Conservation (phyloP, 1,284 basidiomycete genomes). For the Ustilago shanxiensis region DNA sequence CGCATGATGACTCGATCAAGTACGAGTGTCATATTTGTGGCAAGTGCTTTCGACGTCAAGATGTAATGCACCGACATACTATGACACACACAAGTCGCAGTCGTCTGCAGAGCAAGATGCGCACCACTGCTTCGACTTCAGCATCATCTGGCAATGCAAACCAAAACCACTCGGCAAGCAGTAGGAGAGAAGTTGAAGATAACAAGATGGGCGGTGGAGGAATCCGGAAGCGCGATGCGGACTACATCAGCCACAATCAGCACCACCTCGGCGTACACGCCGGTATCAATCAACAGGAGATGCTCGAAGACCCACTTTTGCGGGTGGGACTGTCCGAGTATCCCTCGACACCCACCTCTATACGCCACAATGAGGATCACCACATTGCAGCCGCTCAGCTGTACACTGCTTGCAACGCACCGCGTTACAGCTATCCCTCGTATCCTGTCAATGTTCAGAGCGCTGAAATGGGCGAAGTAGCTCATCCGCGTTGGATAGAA, state of each 20-base stretch:
- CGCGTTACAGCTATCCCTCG: slow-evolving; percentile 19
- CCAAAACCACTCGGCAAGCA: background rate
- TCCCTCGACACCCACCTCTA: slow-evolving; percentile 12
- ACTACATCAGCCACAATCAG: background rate
- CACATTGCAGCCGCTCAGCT: slow-evolving; percentile 43
- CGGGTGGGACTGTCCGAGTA: slow-evolving; percentile 39
- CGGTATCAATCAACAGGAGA: slow-evolving; percentile 7
- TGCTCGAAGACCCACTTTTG: slow-evolving; percentile 35
- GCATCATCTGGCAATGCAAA: background rate
- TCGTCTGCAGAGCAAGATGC: slow-evolving; percentile 38
- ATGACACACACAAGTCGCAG: slow-evolving; percentile 42
- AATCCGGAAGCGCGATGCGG: slow-evolving; percentile 18
- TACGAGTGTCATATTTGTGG: slow-evolving; percentile 52
- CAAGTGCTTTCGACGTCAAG: slow-evolving; percentile 51
- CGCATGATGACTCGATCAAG: slow-evolving; percentile 50
- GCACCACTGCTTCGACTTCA: slow-evolving; percentile 13
- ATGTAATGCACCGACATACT: slow-evolving; percentile 55
- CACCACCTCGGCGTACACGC: background rate
- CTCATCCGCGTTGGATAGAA: slow-evolving; percentile 11
- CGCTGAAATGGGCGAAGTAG: slow-evolving; percentile 6
- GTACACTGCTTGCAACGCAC: slow-evolving; percentile 26
- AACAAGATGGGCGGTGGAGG: background rate
- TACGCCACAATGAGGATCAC: slow-evolving; percentile 37
- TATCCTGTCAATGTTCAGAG: slow-evolving; percentile 15
- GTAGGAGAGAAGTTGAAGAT: background rate